Conservation (phyloP, 2,329 filamentous ascomycete genomes). For the Pseudogymnoascus sp. region DNA sequence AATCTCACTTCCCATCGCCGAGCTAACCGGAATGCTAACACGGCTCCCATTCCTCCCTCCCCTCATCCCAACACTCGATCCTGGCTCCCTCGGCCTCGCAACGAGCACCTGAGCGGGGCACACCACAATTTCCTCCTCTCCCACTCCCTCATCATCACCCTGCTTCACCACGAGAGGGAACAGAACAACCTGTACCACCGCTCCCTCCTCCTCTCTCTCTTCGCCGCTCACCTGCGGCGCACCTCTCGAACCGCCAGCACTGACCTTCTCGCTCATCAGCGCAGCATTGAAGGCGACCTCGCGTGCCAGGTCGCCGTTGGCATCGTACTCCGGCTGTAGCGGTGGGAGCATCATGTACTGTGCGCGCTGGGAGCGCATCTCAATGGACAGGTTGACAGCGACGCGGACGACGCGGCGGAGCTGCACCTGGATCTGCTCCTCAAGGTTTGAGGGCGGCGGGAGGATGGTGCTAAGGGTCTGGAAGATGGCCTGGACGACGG, state of each 20-base stretch:
- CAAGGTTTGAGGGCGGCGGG: constrained; percentile 74
- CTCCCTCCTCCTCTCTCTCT: constrained; percentile 66
- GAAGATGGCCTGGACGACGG: constrained; percentile 87
- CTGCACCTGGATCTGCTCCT: constrained; percentile 73
- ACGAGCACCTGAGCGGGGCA: constrained; percentile 91
- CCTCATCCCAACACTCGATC: constrained; percentile 9
- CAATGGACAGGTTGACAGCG: constrained; percentile 83
- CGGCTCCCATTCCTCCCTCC: not conserved
- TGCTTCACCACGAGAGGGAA: constrained; percentile 97
- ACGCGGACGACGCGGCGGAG: constrained; percentile 80
- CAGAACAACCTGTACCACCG: constrained; percentile 82
- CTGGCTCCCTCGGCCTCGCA: constrained; percentile 36
- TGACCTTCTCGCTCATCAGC: constrained; percentile 78
- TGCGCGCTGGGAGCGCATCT: constrained; percentile 94
- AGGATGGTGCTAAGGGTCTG: constrained; percentile 76
- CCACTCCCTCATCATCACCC: constrained; percentile 77
- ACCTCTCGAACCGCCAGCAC: not conserved
- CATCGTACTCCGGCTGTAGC: constrained; percentile 88
- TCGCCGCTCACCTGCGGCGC: constrained; percentile 48
- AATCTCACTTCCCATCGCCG: constrained; percentile 1
- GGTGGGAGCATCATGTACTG: constrained; percentile 99
- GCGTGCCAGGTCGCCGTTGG: constrained; percentile 78
- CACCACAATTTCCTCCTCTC: constrained; percentile 91
- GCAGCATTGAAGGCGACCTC: constrained; percentile 88
- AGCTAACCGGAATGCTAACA: not conserved